Conservation (phyloP, 1,284 basidiomycete species). For the Ceratobasidium sp. region DNA sequence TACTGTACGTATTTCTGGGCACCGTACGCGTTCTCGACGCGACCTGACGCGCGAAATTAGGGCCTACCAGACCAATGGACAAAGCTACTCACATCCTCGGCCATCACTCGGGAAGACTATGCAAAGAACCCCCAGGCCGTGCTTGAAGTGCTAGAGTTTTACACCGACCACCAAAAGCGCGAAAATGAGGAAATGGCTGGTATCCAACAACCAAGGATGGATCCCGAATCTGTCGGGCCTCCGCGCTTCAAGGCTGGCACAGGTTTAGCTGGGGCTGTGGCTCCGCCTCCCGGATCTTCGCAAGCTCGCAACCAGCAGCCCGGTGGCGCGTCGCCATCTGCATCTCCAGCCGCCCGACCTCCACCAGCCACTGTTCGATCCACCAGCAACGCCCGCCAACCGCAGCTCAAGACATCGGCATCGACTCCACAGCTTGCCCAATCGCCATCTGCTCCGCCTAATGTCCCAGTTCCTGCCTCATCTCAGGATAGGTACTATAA, state of each 20-base stretch:
- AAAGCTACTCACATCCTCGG: slow-evolving; percentile 93
- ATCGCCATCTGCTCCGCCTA: slow-evolving; percentile 12
- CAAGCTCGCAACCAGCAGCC: slow-evolving; percentile 13
- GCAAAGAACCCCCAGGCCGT: slow-evolving; percentile 97
- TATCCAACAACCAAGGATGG: slow-evolving; percentile 35
- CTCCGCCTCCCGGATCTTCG: slow-evolving; percentile 32
- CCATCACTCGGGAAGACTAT: slow-evolving; percentile 98
- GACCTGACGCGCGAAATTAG: slow-evolving; percentile 57
- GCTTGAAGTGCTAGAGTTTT: slow-evolving; percentile 97
- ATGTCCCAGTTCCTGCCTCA: neutral
- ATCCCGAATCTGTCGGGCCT: slow-evolving; percentile 52
- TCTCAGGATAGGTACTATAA: slow-evolving; percentile 12
- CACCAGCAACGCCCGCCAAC: slow-evolving; percentile 55
- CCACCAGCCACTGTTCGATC: slow-evolving; percentile 52
- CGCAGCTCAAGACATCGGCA: slow-evolving; percentile 54
- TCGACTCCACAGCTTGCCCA: slow-evolving; percentile 16
- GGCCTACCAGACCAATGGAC: slow-evolving; percentile 98
- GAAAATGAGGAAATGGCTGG: slow-evolving; percentile 73
- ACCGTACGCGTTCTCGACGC: neutral
- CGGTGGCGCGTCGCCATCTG: neutral
- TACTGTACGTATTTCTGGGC: slow-evolving; percentile 69
- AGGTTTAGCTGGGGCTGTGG: slow-evolving; percentile 75
- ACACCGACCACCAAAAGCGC: slow-evolving; percentile 97
- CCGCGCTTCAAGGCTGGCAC: slow-evolving; percentile 88
- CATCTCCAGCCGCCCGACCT: slow-evolving; percentile 52